Evolutionary conservation across 192 early-diverging fungal species (phyloP), one percentile per base, ranked within the genome.

Genomic region (Entomortierella parvispora): DNA sequence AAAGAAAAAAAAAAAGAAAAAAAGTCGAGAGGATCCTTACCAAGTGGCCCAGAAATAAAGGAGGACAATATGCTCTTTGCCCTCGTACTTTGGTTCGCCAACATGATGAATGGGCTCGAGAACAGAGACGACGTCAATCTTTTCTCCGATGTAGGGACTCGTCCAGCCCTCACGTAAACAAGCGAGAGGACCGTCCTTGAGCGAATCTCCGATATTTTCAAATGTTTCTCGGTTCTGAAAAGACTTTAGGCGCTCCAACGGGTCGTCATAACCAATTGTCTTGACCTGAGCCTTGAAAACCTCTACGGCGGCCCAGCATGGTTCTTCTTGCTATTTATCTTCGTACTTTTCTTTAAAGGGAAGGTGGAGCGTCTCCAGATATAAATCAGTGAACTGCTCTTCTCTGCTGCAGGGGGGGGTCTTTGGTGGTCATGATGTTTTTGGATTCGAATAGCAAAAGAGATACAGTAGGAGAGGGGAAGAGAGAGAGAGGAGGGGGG

Each of bases 11-110:
- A 9, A 40, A 40, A 12, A 9, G 12, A 40, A 40, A 12, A 40
- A 9, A 9, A 40, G 37, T 40, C 12, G 7, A 40, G 37, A 40
- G 37, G 10, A 2, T 7, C 0, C 47, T 60, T 67, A 68, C 74
- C 66, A 68, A 2, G 74, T 68, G 3, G 74, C 74, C 74, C 74
- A 77, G 58, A 77, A 77, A 55, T 77, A 65, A 2, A 77, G 49
- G 23, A 68, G 60, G 10, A 77, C 74, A 50, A 77, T 54, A 10
- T 53, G 60, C 26, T 77, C 74, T 2, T 61, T 17, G 31, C 66
- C 74, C 10, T 2, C 26, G 25, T 58, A 77, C 10, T 53, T 29
- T 17, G 33, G 60, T 11, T 65, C 74, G 22, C 31, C 45, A 3
- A 77, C 0, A 26, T 64, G 74, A 20, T 64, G 15, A 22, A 64